phyloP scores from a whole-genome alignment of 768 basidiomycete genomes.

The Auricularia heimuer region DNA sequence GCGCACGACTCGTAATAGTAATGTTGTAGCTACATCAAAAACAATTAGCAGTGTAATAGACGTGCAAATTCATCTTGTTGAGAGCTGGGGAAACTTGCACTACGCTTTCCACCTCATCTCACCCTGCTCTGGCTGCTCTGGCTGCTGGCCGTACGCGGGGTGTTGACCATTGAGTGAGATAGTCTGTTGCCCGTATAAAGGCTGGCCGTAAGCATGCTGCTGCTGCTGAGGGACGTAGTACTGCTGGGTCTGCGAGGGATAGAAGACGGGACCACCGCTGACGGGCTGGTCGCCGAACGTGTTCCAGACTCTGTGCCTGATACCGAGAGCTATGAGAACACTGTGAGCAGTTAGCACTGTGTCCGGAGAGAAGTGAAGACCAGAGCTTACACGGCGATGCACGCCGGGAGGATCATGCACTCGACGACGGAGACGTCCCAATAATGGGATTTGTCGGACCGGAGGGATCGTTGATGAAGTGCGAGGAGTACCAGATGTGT shows the following conservation, averaged over 20 bases:
- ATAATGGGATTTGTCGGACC: not conserved
- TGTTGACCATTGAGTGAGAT: no score
- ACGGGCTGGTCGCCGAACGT: not conserved
- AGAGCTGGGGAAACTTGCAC: no score
- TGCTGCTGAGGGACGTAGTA: no score
- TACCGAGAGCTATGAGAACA: not conserved
- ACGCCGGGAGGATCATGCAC: not conserved
- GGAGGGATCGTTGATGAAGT: not conserved
- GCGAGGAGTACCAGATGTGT: not conserved
- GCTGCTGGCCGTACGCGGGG: no score
- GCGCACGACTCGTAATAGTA: no score
- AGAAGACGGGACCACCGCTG: not conserved
- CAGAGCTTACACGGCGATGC: not conserved
- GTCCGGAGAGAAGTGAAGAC: not conserved
- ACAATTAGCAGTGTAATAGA: no score
- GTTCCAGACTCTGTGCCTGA: not conserved
- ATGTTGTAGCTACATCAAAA: no score
- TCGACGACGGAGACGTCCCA: not conserved
- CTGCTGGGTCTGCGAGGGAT: not conserved
- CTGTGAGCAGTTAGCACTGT: not conserved
- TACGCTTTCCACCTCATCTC: no score
- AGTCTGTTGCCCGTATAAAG: no score
- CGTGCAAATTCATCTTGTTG: no score
- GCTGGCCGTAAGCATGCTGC: no score
- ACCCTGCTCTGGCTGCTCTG: no score